Evolutionary conservation across 2,329 filamentous ascomycete species (phyloP), one percentile per base, ranked within the genome.

Genomic region (Diplodia corticola): DNA sequence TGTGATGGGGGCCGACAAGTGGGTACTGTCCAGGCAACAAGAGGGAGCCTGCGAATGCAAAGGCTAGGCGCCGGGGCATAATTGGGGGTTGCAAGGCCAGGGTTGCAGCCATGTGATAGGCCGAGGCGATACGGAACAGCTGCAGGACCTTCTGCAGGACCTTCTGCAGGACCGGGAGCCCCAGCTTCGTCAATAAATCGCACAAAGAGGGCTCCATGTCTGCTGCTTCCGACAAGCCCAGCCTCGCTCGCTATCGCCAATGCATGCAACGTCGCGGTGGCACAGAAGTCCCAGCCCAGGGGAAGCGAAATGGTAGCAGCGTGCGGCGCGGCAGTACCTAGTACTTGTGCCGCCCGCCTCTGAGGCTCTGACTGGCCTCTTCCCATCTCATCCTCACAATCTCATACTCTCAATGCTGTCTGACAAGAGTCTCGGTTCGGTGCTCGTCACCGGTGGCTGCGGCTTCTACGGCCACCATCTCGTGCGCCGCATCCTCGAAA

Each of bases 371-470:
- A n/a, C 30, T 17, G 24, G 13, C 30, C 30, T 35, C 30, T n/a
- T 30, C 50, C 24, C 26, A 54, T 30, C 30, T 54, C 50, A 54
- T 35, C 26, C 22, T 35, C 30, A 30, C n/a, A 30, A 20, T 7
- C 53, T 55, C 30, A 22, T 20, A 28, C 20, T 20, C 28, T 15
- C 54, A 59, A 59, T 59, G 51, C 40, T 50, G 37, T 54, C 66
- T 13, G 26, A 63, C 67, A 40, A 49, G 26, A 28, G 24, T 7
- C 60, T 68, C 48, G 69, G 59, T 12, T 65, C 65, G 24, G 69
- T 69, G 37, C 68, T 70, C 33, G 61, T 70, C 5, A 67, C 63
- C 44, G 68, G 69, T 35, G 69, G 69, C 44, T 69, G 68, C 55
- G 67, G 68, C 46, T 70, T 70, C 63, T 63, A 55, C 26, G 68